Base-by-base conservation (phyloP, 306 rosid genomes). In the Styphnolobium japonicum region DNA sequence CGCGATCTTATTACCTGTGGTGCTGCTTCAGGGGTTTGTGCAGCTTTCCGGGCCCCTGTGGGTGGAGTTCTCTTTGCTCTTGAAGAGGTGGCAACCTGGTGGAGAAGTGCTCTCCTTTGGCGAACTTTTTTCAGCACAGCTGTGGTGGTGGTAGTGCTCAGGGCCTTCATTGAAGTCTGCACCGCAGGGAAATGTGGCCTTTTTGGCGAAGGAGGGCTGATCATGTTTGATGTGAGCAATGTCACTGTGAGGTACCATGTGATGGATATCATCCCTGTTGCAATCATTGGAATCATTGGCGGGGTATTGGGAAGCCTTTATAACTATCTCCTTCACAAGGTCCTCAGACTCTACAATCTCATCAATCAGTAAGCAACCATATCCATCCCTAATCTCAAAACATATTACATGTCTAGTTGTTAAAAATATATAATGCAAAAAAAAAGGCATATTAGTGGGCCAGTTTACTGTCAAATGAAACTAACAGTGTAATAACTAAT, bases 61-160 rank as follows among this genome's bases (percentile, higher is more conserved):
- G 98, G 98, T 14, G 98, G 98, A 45, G 98, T 94, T 16, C 88
- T 94, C 36, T 94, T 94, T 80, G 18, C 97, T 40, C 87, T 94
- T 12, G 98, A 94, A 79, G 98, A 94, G 85, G 98, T 94, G 55
- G 98, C 98, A 45, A 94, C 96, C 11, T 94, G 97, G 98, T 94
- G 98, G 98, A 91, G 98, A 78, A 94, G 97, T 79, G 89, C 98
- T 36, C 91, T 94, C 43, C 91, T 94, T 4, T 94, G 98, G 98
- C 82, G 98, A 85, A 87, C 95, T 6, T 94, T 94, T 65, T 94
- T 84, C 71, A 90, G 98, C 88, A 94, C 98, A 6, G 98, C 98
- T 22, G 85, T 92, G 45, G 97, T 92, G 57, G 97, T 85, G 40
- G 92, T 94, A 3, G 90, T 94, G 73, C 91, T 94, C 22, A 87